Evolutionary conservation across 345 rosid genomes (phyloP), one percentile per base, ranked within the genome.

Genomic region (Cochlearia excelsa): DNA sequence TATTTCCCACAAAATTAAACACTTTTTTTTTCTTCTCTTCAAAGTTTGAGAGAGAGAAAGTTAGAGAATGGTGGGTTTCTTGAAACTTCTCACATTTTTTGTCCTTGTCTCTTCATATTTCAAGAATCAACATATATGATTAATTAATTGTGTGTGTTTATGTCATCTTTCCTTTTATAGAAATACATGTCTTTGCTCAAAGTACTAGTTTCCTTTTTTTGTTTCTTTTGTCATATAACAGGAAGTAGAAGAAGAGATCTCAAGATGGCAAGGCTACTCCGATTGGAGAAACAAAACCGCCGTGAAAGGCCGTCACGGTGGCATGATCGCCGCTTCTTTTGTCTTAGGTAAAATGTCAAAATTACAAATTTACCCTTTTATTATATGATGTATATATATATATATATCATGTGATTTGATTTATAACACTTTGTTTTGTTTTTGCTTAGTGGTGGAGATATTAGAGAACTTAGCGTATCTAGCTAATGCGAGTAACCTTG

Each of bases 401-500:
- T 7, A n/a, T 70, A 68, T 42, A 52, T 57, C 61, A 45, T 61
- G 54, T 58, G 57, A 66, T 4, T 9, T 65, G 54, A 46, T 39
- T 42, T 10, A 5, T 8, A 26, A 3, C 38, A 9, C 9, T 5
- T 7, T 30, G 29, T 3, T 41, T 40, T 41, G 3, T 6, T 0
- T 7, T 8, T 66, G 9, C 54, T 33, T 51, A 86, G 99, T 76
- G 35, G 93, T 72, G 79, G 99, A 93, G 71, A 70, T 89, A 63
- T 48, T 93, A 79, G 99, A 93, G 85, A 93, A 93, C 75, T 53
- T 93, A 75, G 95, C 91, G 6, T 87, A 46, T 61, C 65, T 87
- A 63, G 90, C 88, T 48, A 87, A 84, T 78, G 91, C 91, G 7
- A 87, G 95, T 87, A 87, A 87, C 51, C 68, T 87, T 73, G 95